Evolutionary conservation across 352 stramenopile species (phyloP).

Genomic region (Blastocystis sp.): DNA sequence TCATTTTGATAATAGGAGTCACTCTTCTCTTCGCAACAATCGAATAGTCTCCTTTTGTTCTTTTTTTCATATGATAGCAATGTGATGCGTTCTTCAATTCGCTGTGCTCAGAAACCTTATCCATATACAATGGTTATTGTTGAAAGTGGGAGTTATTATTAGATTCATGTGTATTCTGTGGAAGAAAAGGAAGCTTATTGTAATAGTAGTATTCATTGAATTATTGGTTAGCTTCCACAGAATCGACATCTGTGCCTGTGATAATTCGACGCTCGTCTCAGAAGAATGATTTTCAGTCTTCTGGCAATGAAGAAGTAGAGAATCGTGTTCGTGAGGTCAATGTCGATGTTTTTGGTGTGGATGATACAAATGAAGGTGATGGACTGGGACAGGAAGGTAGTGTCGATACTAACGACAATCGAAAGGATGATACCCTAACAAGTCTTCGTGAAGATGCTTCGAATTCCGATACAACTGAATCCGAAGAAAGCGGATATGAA

Average conservation of each 20-base stretch:
- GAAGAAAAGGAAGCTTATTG: background rate
- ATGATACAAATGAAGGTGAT: background rate
- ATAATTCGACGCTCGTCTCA: background rate
- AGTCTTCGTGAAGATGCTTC: background rate
- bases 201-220: background rate
- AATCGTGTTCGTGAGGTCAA: background rate
- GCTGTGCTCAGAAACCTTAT: too few species aligned
- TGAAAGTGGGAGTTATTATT: too few species aligned
- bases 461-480: background rate
- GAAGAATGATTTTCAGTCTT: background rate
- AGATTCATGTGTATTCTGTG: too few species aligned
- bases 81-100: too few species aligned
- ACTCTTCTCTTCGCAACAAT: background rate
- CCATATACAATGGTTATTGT: too few species aligned
- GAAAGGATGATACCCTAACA: too few species aligned
- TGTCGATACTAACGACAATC: background rate
- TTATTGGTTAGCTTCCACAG: background rate
- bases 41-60: background rate
- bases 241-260: background rate
- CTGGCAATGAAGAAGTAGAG: background rate
- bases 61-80: background rate
- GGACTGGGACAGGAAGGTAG: background rate
- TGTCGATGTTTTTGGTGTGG: background rate
- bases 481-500: background rate
- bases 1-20: background rate